phyloP scores from a whole-genome alignment of 495 filamentous ascomycete genomes.

The Penicillium lividum region DNA sequence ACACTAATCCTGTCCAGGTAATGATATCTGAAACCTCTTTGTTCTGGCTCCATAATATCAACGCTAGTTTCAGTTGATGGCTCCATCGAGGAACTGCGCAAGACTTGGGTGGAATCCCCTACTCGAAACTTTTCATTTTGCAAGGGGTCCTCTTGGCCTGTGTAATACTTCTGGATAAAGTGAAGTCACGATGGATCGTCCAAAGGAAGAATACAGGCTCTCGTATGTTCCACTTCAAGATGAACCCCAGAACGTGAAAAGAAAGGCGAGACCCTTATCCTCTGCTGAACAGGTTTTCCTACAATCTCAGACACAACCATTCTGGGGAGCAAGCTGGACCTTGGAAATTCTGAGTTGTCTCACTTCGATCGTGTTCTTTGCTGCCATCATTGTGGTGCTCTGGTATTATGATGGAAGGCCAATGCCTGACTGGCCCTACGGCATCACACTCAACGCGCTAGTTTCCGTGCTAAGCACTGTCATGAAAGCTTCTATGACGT shows the following conservation, averaged over 20 bases:
- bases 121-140: not conserved
- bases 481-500: constrained; percentile 43
- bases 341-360: constrained; percentile 29
- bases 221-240: constrained; percentile 23
- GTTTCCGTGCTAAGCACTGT: constrained; percentile 46
- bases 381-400: constrained; percentile 36
- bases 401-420: constrained; percentile 39
- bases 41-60: not conserved
- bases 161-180: too few relatives aligned
- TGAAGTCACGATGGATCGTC: constrained; percentile 14
- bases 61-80: not conserved
- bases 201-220: constrained; percentile 23
- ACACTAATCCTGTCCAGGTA: not conserved
- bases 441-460: constrained; percentile 49
- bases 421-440: constrained; percentile 45
- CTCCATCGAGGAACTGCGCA: not conserved
- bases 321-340: constrained; percentile 30
- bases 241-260: not conserved
- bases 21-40: not conserved
- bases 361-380: constrained; percentile 24
- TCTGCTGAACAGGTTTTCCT: constrained; percentile 23
- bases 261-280: constrained; percentile 18
- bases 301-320: constrained; percentile 18
- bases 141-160: not conserved
- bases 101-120: not conserved